These are phyloP conservation scores for Silene latifolia DNA, from an alignment of 148 eudicot species.

Conservation along the genomic window DNA sequence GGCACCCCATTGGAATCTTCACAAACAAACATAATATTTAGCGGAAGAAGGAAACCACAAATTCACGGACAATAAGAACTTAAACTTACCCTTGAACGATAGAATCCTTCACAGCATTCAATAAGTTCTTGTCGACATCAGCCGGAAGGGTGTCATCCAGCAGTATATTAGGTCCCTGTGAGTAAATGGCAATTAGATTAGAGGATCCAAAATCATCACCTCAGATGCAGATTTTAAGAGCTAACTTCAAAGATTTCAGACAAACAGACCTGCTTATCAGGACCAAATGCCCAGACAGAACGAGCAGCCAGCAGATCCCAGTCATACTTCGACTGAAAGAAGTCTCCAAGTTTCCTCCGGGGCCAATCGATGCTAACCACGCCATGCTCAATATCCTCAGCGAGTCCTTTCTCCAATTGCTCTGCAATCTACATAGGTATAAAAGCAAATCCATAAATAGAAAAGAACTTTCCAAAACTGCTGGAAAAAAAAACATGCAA, in stretches of 20 bases:
- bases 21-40: slow-evolving; percentile 5
- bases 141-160: slow-evolving; percentile 96
- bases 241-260: not conserved
- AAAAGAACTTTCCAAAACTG: not conserved
- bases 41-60: not conserved
- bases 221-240: not conserved
- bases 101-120: slow-evolving; percentile 92
- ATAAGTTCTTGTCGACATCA: slow-evolving; percentile 89
- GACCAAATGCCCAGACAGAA: slow-evolving; percentile 99
- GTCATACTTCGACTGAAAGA: slow-evolving; percentile 89
- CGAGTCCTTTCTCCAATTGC: slow-evolving; percentile 95
- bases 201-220: not conserved
- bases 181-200: not conserved
- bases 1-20: slow-evolving; percentile 99
- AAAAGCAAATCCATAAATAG: slow-evolving; percentile 4
- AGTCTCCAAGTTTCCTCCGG: slow-evolving; percentile 78
- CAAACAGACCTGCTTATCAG: slow-evolving; percentile 78
- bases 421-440: slow-evolving; percentile 70
- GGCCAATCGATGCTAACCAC: slow-evolving; percentile 96
- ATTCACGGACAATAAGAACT: not conserved
- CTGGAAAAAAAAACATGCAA: not conserved
- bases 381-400: slow-evolving; percentile 91
- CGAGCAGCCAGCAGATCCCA: slow-evolving; percentile 99
- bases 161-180: slow-evolving; percentile 90
- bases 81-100: slow-evolving; percentile 91